phyloP scores from a whole-genome alignment of 331 rosid genomes.

The Malus hybrid region DNA sequence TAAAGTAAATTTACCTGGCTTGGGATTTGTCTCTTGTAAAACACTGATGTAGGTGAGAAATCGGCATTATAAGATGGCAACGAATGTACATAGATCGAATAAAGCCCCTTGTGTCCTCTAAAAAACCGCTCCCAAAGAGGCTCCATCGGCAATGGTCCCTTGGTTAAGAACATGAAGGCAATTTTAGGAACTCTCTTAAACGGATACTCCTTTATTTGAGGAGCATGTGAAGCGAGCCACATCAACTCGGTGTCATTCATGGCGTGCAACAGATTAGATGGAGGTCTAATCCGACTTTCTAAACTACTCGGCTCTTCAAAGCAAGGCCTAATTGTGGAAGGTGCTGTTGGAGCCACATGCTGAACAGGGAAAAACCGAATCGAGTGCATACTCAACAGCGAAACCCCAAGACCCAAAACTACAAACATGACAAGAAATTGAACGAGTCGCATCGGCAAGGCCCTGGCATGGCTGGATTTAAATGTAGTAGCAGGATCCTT shows the following conservation, averaged over 20 bases:
- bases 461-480: conserved; percentile 48
- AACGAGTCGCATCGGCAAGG: conserved; percentile 58
- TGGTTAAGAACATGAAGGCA: conserved; percentile 97
- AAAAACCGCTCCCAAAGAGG: conserved; percentile 93
- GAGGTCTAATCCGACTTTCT: conserved; percentile 67
- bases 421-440: conserved; percentile 65
- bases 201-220: conserved; percentile 57
- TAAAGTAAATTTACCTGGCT: conserved; percentile 59
- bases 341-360: conserved; percentile 31
- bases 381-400: conserved; percentile 67
- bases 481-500: conserved; percentile 45
- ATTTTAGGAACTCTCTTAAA: conserved; percentile 74
- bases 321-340: conserved; percentile 42
- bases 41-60: conserved; percentile 60
- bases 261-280: conserved; percentile 51
- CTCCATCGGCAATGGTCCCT: conserved; percentile 91
- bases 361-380: conserved; percentile 57
- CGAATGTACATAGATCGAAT: conserved; percentile 77
- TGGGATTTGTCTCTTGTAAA: conserved; percentile 72
- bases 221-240: conserved; percentile 74
- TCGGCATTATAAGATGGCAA: conserved; percentile 61
- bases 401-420: conserved; percentile 62
- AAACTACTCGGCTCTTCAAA: conserved; percentile 33
- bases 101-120: conserved; percentile 49
- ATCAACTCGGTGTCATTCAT: conserved; percentile 77